Evolutionary conservation across 352 stramenopile species (phyloP).

Genomic region (Lagenidium sp.): DNA sequence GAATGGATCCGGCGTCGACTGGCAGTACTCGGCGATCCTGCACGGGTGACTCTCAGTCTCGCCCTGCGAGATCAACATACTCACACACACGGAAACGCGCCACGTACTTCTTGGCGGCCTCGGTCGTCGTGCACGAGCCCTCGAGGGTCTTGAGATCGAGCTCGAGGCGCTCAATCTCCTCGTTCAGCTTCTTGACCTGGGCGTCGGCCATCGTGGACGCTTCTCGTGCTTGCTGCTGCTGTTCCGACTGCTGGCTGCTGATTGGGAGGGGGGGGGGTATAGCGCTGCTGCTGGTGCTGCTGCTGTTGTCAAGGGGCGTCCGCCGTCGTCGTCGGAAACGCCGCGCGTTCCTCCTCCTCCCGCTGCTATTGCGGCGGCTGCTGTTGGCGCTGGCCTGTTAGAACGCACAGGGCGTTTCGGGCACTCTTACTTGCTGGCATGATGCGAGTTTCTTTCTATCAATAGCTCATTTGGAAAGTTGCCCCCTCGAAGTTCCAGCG

Average conservation of each 20-base stretch:
- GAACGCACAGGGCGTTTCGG: too few species aligned
- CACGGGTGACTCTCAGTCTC: neutral
- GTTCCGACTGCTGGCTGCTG: neutral
- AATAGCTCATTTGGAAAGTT: too few species aligned
- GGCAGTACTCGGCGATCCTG: slow-evolving; percentile 68
- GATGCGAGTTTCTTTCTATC: too few species aligned
- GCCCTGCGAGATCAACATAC: neutral
- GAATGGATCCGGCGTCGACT: slow-evolving; percentile 62
- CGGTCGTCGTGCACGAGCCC: slow-evolving; percentile 63
- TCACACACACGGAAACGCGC: neutral
- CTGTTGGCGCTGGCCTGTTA: too few species aligned
- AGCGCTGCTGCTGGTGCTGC: too few species aligned
- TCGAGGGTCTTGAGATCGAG: slow-evolving; percentile 76
- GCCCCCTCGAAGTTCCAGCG: too few species aligned
- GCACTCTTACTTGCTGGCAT: too few species aligned
- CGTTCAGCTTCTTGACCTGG: slow-evolving; percentile 68
- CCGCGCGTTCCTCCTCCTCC: too few species aligned
- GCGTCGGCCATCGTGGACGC: slow-evolving; percentile 23
- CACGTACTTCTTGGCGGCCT: slow-evolving; percentile 71
- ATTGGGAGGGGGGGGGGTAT: neutral
- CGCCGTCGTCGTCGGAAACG: too few species aligned
- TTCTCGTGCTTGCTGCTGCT: neutral
- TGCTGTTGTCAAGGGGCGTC: too few species aligned
- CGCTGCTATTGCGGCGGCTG: too few species aligned
- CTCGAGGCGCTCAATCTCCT: slow-evolving; percentile 71